Base-by-base conservation (phyloP, 345 rosid species). In the Lumnitzera racemosa region DNA sequence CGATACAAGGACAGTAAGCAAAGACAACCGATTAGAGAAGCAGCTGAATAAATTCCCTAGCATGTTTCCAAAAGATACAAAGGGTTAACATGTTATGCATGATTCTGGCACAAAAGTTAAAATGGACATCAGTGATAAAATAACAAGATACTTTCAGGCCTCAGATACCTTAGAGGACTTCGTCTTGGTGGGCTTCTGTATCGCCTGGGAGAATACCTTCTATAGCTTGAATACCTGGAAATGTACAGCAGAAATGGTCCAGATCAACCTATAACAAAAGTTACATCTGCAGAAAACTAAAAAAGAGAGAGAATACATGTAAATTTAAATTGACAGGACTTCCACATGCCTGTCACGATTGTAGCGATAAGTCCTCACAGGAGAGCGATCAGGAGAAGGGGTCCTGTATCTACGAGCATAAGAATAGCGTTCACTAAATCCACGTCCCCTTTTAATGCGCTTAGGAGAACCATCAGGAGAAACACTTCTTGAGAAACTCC, bases 181-280 rank as follows among this genome's bases (percentile, higher is more conserved):
- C 83, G 86, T 68, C 96, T 81, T 52, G 78, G 77, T 24, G 95
- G 95, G 68, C 92, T 88, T 68, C 95, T 79, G 62, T 55, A 86
- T n/a, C 90, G 95, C 82, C 95, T 78, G 9, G 99, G 97, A 3
- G 99, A 94, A 70, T 69, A 83, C 78, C 99, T 83, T 65, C 90
- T 74, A 79, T 78, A 81, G 65, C 80, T 74, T 61, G 85, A 62
- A 67, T 70, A 90, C 65, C 97, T 94, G 69, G 53, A 17, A 68
- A 17, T 36, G 68, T 50, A 58, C 17, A 58, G 1, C 51, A 64
- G 16, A 24, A 31, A 8, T 41, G 48, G 10, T 57, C 20, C 23
- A 56, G 48, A 56, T 24, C 2, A 56, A 16, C 24, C 13, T 29
- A 57, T 31, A 57, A 16, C 60, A 36, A 9, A 7, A 36, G 43